Evolutionary conservation across 495 filamentous ascomycete species (phyloP), one percentile per base, ranked within the genome.

Genomic region (Opeltia flavorubescens): DNA sequence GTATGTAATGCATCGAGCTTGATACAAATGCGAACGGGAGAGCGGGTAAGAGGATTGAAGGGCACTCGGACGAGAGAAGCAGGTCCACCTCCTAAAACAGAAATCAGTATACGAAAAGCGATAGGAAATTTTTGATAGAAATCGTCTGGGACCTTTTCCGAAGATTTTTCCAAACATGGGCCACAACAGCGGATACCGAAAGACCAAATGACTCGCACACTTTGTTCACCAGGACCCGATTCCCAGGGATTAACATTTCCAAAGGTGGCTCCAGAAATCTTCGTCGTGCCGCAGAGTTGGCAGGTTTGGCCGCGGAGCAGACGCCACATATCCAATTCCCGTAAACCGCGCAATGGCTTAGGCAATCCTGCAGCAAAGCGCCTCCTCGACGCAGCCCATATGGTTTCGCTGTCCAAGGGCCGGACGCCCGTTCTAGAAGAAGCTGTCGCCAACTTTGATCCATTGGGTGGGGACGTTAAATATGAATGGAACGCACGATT

Each of bases 11-110:
- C 36, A 72, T 59, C 21, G 75, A 67, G 28, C 59, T 58, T 20
- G 80, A 79, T 44, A 84, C 48, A 45, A 81, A 75, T 20, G 75
- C 69, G 51, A 79, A 84, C 5, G 81, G 73, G 9, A 87, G 66
- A 5, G 77, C 80, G 26, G 70, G 63, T 20, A 78, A 62, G 5
- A 87, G 64, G 20, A 67, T 57, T 3, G 72, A 73, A 5, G 78
- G 76, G 12, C 75, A 62, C 20, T 70, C 64, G 1, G 71, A 62
- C 13, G 75, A 79, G 11, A 83, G 62, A 25, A 78, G 57, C n/a
- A 86, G 54, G 51, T 77, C 68, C 51, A 79, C 58, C 61, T 86
- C 83, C 83, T 86, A 52, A 13, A 12, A 20, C 9, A 41, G 20
- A 27, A 15, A 24, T 28, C 29, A 49, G 47, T 40, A 6, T 13